Evolutionary conservation across 176 grass and related monocot genomes (phyloP), one percentile per base, ranked within the genome.

Genomic region (Rhynchospora breviuscula): DNA sequence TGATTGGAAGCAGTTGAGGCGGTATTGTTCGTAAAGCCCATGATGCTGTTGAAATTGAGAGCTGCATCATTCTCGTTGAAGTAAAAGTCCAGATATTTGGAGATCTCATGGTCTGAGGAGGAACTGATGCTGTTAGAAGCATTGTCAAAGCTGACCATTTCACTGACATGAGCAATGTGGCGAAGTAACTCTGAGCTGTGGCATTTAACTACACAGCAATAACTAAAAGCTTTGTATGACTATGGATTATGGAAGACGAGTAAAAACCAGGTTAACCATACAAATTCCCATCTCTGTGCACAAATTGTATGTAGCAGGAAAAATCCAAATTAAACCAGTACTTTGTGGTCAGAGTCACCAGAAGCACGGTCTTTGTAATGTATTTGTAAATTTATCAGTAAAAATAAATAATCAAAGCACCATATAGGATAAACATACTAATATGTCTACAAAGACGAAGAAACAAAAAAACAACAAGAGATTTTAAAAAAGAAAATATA

Each of bases 21-120:
- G 80, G 83, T 82, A 84, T 92, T 85, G 92, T 94, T 90, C 56
- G 92, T 80, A 85, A 94, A 92, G 12, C 81, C 94, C 88, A 92
- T 94, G 46, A 87, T 63, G 43, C 80, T 85, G 85, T 94, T 87
- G 86, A 94, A 97, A 46, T 93, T 68, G 67, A 92, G 53, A 80
- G 81, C 19, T 83, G 90, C 88, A 85, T 85, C 67, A 22, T 82
- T 86, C 80, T 92, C 88, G 46, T 86, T 86, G 69, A 88, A 69
- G 67, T 89, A 92, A 65, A 94, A 90, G 59, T 94, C 88, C 52
- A 91, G 54, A 78, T 90, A 87, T 86, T 90, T 86, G 90, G 85
- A 92, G 83, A 86, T 84, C 86, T 97, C 88, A 56, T 86, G 84
- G 84, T 97, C 92, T 46, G 59, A 80, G 59, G 78, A 58, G 56